Evolutionary conservation across 768 basidiomycete species (phyloP).

Genomic region (Boletus insuetus): DNA sequence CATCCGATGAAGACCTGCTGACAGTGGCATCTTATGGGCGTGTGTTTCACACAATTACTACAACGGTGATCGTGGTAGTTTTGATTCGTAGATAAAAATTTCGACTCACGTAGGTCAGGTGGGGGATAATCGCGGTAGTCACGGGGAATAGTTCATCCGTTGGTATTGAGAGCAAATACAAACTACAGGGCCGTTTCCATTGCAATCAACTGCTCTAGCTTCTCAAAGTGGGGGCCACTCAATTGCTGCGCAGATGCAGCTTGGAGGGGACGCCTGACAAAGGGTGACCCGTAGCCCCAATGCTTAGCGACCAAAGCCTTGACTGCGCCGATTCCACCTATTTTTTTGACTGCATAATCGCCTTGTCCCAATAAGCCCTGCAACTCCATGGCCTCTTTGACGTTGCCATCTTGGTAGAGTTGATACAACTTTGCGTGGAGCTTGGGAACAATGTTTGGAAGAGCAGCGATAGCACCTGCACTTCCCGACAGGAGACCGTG

Average conservation of each 20-base stretch:
- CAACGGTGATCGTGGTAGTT: not conserved
- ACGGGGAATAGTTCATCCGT: not conserved
- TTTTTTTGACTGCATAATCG: conserved; percentile 60
- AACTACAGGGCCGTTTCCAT: conserved; percentile 39
- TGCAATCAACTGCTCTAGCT: conserved; percentile 44
- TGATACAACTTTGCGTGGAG: conserved; percentile 49
- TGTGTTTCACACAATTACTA: not conserved
- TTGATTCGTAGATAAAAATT: not conserved
- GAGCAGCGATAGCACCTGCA: conserved; percentile 64
- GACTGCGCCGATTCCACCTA: conserved; percentile 67
- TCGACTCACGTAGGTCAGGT: not conserved
- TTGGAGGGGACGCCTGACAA: conserved; percentile 51
- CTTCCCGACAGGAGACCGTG: conserved; percentile 60
- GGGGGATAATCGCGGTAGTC: not conserved
- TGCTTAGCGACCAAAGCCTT: conserved; percentile 60
- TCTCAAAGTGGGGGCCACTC: conserved; percentile 37
- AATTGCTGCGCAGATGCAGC: conserved; percentile 38
- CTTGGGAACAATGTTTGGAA: conserved; percentile 61
- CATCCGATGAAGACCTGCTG: too few species aligned
- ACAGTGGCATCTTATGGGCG: not conserved
- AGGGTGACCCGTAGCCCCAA: conserved; percentile 59
- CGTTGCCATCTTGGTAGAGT: conserved; percentile 50
- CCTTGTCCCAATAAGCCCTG: conserved; percentile 63
- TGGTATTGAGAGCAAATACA: conserved; percentile 4
- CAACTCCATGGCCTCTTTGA: conserved; percentile 56